Percentiles rank a stretch among this genome's conserved stretches.
Evolutionary conservation across 208 protist genomes (phyloP).

Genomic region (Leishmania tropica): DNA sequence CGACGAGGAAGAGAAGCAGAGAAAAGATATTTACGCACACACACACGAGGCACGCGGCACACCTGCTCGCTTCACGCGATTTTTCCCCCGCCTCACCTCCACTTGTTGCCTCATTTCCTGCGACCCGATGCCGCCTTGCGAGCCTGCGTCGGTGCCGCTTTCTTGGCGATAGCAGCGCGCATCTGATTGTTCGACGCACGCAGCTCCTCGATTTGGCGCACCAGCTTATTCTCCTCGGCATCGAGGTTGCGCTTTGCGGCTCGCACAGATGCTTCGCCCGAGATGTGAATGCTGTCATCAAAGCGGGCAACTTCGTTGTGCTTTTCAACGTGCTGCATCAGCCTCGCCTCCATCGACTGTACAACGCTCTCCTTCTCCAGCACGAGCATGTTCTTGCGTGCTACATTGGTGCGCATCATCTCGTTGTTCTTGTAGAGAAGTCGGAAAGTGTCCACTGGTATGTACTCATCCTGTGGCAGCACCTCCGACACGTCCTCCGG

Average conservation of each 20-base stretch:
- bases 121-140: neutral
- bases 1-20: neutral
- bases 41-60: neutral
- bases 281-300: constrained; percentile 49
- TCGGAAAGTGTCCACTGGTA: constrained; percentile 86
- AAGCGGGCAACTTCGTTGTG: constrained; percentile 60
- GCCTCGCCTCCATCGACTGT: constrained; percentile 77
- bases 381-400: constrained; percentile 91
- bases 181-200: constrained; percentile 55
- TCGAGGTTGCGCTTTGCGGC: constrained; percentile 14
- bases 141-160: neutral
- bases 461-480: constrained; percentile 74
- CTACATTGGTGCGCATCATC: constrained; percentile 77
- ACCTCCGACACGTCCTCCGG: constrained; percentile 78
- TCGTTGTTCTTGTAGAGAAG: constrained; percentile 89
- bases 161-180: constrained; percentile 27
- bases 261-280: constrained; percentile 4
- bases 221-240: constrained; percentile 33
- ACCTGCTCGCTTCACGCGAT: no score
- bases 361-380: constrained; percentile 88
- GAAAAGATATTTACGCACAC: neutral
- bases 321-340: constrained; percentile 48
- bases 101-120: neutral
- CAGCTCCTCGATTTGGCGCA: constrained; percentile 48
- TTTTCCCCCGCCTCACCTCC: neutral